These are phyloP conservation scores for Clonostachys chloroleuca DNA, from an alignment of 2,329 filamentous ascomycete genomes.

Conservation along the genomic window DNA sequence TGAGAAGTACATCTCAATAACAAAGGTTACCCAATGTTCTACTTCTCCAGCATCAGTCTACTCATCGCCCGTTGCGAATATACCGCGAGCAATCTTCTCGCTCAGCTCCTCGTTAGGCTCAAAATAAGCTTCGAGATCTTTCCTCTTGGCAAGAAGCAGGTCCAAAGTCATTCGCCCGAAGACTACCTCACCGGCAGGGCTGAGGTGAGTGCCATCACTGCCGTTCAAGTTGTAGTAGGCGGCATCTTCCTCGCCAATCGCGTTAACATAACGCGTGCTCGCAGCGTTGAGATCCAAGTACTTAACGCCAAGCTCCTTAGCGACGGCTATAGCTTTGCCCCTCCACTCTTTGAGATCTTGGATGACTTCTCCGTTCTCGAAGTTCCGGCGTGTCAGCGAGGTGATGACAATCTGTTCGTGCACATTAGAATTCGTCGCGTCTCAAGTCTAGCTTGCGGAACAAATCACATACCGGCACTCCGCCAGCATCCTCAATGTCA, in stretches of 20 bases:
- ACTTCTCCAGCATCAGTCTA: too few relatives aligned
- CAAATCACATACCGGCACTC: conserved; percentile 33
- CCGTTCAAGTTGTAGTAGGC: conserved; percentile 37
- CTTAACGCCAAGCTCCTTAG: conserved; percentile 24
- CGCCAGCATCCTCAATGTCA: conserved; percentile 35
- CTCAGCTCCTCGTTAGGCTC: conserved; percentile 21
- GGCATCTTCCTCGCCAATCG: conserved; percentile 40
- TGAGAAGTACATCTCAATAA: too few relatives aligned
- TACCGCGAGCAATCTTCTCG: conserved; percentile 21
- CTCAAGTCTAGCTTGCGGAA: too few relatives aligned
- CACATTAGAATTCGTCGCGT: too few relatives aligned
- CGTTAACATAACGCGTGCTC: conserved; percentile 44
- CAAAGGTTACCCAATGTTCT: too few relatives aligned
- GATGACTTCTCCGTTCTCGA: conserved; percentile 23
- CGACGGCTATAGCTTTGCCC: conserved; percentile 39
- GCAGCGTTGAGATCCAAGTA: conserved; percentile 46
- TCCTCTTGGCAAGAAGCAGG: conserved; percentile 28
- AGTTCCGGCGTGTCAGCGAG: conserved; percentile 46
- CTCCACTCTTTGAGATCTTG: conserved; percentile 42
- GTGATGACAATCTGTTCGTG: too few relatives aligned
- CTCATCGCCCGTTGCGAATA: conserved; percentile 16
- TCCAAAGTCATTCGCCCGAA: conserved; percentile 55
- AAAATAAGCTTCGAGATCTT: conserved; percentile 15
- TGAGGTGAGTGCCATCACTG: conserved; percentile 53
- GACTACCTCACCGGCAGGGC: conserved; percentile 43